Base-by-base conservation (phyloP, 441 rosid genomes). In the Euphorbia schlechtendalii region DNA sequence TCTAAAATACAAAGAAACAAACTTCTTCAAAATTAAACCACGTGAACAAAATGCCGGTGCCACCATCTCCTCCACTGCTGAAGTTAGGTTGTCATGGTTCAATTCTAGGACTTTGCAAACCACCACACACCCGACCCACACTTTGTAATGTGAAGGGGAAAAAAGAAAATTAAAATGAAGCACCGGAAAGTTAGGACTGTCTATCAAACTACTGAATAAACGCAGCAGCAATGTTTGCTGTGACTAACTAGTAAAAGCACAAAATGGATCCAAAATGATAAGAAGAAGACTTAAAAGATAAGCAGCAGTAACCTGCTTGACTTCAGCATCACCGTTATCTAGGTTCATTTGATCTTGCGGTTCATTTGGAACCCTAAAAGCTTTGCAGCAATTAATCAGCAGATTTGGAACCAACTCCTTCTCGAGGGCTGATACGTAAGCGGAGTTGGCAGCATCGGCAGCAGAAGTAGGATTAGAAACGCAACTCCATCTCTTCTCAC, bases 381-480 rank as follows among this genome's bases (percentile, higher is more conserved):
- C 86, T 80, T 93, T 93, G 84, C 90, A 90, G 72, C 99, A 90
- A 78, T 93, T 90, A 51, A 94, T 87, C 20, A 94, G 85, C 56
- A 94, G 79, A 79, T 90, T 90, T 1, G 90, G 91, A 10, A 80
- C 81, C 74, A 81, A 63, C 71, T 94, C 99, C 49, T 71, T 82
- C 70, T 83, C 83, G 22, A 93, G 84, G n/a, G 88, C 86, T 1
- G 85, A 76, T 12, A 89, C 45, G 59, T 93, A 93, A 8, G 83
- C 82, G 38, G 90, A 74, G 21, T 82, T 77, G 1, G 91, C 95
- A 60, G 86, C 84, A 80, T 88, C 96, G 36, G 99, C 97, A 24
- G 99, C 99, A 5, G 83, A 77, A 74, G 73, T 72, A 43, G 86
- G 77, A 8, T 82, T 79, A 8, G 84, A 74, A 30, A 87, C 84